Evolutionary conservation across 306 rosid genomes (phyloP).

Genomic region (Malus orientalis): DNA sequence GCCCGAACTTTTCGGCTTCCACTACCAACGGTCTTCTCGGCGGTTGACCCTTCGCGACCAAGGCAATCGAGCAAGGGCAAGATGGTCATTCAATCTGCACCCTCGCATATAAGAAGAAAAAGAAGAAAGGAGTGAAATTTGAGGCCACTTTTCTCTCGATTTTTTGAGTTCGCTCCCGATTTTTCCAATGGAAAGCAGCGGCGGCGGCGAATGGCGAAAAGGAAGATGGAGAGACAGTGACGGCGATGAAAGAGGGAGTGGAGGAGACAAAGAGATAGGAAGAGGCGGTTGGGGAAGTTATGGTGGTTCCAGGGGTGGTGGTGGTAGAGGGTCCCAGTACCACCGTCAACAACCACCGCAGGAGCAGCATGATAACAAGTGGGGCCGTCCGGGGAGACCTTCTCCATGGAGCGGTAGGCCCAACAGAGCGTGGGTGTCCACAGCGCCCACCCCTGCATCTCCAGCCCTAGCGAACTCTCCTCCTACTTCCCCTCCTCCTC

Average conservation of each 20-base stretch:
- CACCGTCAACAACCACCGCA: not conserved
- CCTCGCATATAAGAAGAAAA: not conserved
- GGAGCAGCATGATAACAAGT: not conserved
- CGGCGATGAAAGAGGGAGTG: not conserved
- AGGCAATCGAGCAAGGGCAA: not conserved
- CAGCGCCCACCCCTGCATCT: not conserved
- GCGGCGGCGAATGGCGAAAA: not conserved
- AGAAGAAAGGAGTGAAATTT: not conserved
- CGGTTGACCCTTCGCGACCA: not conserved
- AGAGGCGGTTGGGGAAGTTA: not conserved
- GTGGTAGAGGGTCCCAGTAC: not conserved
- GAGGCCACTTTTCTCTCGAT: not conserved
- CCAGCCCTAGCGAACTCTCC: not conserved
- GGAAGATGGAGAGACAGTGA: not conserved
- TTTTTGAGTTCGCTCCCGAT: not conserved
- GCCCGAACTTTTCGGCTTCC: not conserved
- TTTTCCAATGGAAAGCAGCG: slow-evolving; percentile 11
- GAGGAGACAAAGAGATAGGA: not conserved
- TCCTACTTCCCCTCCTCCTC: no score
- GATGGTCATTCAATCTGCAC: not conserved
- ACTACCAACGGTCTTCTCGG: not conserved
- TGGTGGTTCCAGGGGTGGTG: not conserved
- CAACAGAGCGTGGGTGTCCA: not conserved
- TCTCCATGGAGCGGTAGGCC: not conserved
- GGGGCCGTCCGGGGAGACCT: not conserved